Evolutionary conservation across 2,329 filamentous ascomycete species (phyloP), one percentile per base, ranked within the genome.

Genomic region (Cercospora zeae-maydis): DNA sequence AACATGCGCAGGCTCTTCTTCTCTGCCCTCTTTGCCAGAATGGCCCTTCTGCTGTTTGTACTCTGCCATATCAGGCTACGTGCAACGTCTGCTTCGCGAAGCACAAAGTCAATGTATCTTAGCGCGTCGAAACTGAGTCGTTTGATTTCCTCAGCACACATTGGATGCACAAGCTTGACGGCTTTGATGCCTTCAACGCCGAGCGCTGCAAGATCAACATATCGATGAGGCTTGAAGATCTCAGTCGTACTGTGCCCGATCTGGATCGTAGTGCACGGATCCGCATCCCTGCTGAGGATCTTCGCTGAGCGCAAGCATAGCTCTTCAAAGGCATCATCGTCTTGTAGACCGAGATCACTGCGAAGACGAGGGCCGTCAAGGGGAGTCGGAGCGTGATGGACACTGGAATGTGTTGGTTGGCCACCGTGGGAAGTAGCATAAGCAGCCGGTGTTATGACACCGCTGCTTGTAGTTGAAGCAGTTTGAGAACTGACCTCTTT

Each of bases 331-430:
- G 34, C 13, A 5, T 47, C 42, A 33, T 58, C 16, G 42, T 64
- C 45, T 11, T 54, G 42, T 24, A 65, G 31, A 45, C 62, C 59
- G 36, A 24, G 57, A 30, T 60, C 62, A 36, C 59, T 63, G 3
- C 14, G n/a, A 13, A 60, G 61, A 7, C 65, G 61, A 9, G 55
- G 39, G 2, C 65, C 59, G 7, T 53, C 16, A n/a, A 64, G 54
- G 19, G 45, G 7, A 60, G 59, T 62, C 2, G 58, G 52, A 19
- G 58, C 59, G 31, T 64, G 58, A n/a, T 59, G n/a, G 6, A 27
- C 21, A 19, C 49, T 45, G 19, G 56, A 19, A 10, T 51, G 42
- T 10, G 39, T 33, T 7, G 61, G 58, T 1, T 51, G 47, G 8
- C 62, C 55, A 19, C 52, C 51, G 47, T 56, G 19, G 13, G 63